These are phyloP conservation scores for Cryptosporidium xiaoi DNA, from an alignment of 169 alveolate species.

Conservation along the genomic window DNA sequence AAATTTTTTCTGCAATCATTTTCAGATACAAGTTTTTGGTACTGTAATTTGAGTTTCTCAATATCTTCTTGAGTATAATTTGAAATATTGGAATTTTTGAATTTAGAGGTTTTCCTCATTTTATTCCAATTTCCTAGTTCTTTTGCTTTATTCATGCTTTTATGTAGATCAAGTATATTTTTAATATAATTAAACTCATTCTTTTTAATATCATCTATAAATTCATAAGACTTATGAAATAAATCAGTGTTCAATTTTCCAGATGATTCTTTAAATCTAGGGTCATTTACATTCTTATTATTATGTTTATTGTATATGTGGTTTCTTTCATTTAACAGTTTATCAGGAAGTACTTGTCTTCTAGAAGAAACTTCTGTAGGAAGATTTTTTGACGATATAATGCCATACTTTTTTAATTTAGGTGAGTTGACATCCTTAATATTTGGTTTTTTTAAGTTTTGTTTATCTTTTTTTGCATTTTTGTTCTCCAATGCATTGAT, in stretches of 20 bases:
- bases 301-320: conserved; percentile 34
- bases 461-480: background rate
- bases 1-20: conserved; percentile 48
- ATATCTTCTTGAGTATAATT: conserved; percentile 48
- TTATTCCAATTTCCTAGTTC: conserved; percentile 63
- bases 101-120: conserved; percentile 25
- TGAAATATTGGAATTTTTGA: conserved; percentile 36
- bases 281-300: conserved; percentile 11
- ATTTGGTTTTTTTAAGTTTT: background rate
- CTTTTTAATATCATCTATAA: conserved; percentile 44
- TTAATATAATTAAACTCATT: conserved; percentile 34
- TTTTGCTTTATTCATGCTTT: conserved; percentile 35
- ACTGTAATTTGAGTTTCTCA: conserved; percentile 26
- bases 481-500: background rate
- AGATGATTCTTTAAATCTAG: conserved; percentile 67
- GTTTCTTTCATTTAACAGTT: conserved; percentile 41
- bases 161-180: conserved; percentile 35
- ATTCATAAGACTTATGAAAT: conserved; percentile 56
- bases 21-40: conserved; percentile 44
- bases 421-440: background rate
- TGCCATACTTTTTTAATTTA: conserved; percentile 10
- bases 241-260: conserved; percentile 58
- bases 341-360: conserved; percentile 36
- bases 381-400: conserved; percentile 6
- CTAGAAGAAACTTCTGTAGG: conserved; percentile 69